These are phyloP conservation scores for Artemisia tridentata DNA, from an alignment of 129 eudicot genomes.

Conservation along the genomic window DNA sequence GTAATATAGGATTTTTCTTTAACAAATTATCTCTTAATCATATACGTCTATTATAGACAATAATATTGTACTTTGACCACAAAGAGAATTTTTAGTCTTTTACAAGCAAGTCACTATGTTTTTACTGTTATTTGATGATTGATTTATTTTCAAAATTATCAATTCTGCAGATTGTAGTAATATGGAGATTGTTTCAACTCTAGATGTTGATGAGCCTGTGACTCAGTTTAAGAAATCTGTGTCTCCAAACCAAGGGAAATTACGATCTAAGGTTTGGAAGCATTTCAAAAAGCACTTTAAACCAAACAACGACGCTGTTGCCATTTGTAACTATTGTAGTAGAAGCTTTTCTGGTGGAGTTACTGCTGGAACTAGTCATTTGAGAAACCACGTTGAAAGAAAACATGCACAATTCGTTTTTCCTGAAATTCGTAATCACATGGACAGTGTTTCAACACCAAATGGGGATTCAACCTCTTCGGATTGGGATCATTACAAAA, in stretches of 20 bases:
- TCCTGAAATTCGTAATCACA: neutral
- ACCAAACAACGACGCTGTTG: conserved; percentile 12
- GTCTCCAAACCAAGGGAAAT: neutral
- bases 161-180: conserved; percentile 19
- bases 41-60: no score
- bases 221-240: conserved; percentile 1
- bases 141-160: neutral
- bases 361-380: conserved; percentile 16
- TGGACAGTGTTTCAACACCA: neutral
- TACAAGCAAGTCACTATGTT: neutral
- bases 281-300: conserved; percentile 8
- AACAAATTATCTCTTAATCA: no score
- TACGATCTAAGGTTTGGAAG: conserved; percentile 19
- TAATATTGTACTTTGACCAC: no score
- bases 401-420: conserved; percentile 16
- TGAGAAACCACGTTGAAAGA: conserved; percentile 13
- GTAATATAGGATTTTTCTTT: neutral
- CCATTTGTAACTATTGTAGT: conserved; percentile 26
- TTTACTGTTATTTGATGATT: conserved; percentile 2
- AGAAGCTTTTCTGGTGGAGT: neutral
- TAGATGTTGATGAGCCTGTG: conserved; percentile 6
- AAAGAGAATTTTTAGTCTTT: neutral
- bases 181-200: conserved; percentile 17
- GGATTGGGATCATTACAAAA: conserved; percentile 11
- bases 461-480: neutral